phyloP scores from a whole-genome alignment of 2,329 filamentous ascomycete genomes.

The Fonsecaea nubica region DNA sequence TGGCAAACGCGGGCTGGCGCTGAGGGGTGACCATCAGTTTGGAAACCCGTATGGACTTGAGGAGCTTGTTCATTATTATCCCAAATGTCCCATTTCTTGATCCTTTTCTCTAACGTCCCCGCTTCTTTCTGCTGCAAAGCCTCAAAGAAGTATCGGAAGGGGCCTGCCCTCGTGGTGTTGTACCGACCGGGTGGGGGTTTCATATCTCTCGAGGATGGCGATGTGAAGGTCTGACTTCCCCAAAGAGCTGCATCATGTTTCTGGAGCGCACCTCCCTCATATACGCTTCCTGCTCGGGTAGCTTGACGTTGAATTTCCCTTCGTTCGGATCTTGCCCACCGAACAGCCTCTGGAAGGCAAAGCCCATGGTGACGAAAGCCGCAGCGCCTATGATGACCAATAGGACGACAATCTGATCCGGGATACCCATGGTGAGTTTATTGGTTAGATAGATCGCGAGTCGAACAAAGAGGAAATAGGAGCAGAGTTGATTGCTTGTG shows the following conservation, averaged over 20 bases:
- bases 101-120: no score
- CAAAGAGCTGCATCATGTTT: constrained; percentile 22
- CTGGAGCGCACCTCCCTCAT: constrained; percentile 32
- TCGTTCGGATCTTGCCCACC: constrained; percentile 3
- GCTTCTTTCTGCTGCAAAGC: neutral
- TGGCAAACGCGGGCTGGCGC: neutral
- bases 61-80: neutral
- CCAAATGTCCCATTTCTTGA: neutral
- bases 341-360: constrained; percentile 27
- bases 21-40: neutral
- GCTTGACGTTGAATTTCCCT: constrained; percentile 22
- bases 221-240: constrained; percentile 18
- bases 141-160: neutral
- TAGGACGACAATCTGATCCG: constrained; percentile 27
- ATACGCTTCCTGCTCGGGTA: constrained; percentile 26
- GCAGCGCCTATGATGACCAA: constrained; percentile 31
- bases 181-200: neutral
- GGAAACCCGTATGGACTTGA: no score
- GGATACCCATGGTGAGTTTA: constrained; percentile 14
- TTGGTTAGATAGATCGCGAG: neutral
- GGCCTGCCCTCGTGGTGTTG: neutral
- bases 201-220: constrained; percentile 6
- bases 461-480: neutral
- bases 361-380: constrained; percentile 20
- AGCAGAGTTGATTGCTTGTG: neutral